These are phyloP conservation scores for Venturia effusa DNA, from an alignment of 2,329 filamentous ascomycete species.

Conservation along the genomic window DNA sequence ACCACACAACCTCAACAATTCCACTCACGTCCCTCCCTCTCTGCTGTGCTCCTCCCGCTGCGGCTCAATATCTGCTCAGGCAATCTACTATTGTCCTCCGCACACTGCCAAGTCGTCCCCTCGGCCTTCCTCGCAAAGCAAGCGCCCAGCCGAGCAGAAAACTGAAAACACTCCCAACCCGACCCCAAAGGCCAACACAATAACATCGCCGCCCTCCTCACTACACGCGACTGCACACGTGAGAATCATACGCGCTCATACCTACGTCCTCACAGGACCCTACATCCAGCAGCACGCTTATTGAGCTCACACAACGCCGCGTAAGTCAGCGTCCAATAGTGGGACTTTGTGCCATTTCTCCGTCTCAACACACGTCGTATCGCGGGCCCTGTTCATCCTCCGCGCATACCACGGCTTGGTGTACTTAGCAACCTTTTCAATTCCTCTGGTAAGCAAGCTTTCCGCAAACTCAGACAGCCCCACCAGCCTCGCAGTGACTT, in stretches of 20 bases:
- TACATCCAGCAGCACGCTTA: not conserved
- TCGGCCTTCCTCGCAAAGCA: slow-evolving; percentile 1
- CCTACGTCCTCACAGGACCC: too few species aligned
- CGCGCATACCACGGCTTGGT: not conserved
- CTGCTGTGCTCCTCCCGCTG: not conserved
- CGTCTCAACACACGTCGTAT: not conserved
- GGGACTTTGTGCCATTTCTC: slow-evolving; percentile 4
- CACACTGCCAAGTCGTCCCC: not conserved
- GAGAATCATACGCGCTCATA: not conserved
- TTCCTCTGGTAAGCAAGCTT: not conserved
- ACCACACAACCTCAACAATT: slow-evolving; percentile 6
- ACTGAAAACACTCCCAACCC: not conserved
- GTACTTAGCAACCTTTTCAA: not conserved
- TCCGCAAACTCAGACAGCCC: not conserved
- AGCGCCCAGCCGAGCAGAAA: not conserved
- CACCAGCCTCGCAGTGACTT: not conserved
- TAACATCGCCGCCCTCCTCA: not conserved
- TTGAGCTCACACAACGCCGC: not conserved
- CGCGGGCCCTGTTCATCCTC: not conserved
- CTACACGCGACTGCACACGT: not conserved
- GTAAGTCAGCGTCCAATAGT: slow-evolving; percentile 2
- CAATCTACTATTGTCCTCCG: not conserved
- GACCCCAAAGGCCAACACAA: slow-evolving; percentile 1
- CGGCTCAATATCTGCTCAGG: not conserved
- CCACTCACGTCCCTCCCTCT: not conserved